A percentile compares a stretch with the other conserved stretches of the same genome.
phyloP scores from a whole-genome alignment of 2,329 filamentous ascomycete genomes.

The Ophiocordyceps sinensis region DNA sequence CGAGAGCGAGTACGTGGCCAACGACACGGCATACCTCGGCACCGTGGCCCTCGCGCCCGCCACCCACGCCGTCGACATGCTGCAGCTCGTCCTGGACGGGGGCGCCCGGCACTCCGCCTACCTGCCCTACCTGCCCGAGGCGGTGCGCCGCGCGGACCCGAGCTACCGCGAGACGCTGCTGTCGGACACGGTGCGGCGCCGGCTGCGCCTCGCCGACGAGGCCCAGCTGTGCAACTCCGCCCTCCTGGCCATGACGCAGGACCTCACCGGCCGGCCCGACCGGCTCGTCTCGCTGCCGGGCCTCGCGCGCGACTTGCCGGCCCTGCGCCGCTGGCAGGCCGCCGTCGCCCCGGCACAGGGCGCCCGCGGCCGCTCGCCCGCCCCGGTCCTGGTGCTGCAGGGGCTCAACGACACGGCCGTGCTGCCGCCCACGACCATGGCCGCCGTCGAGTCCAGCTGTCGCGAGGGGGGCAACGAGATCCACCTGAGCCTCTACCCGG shows the following conservation, averaged over 20 bases:
- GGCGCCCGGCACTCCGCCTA: neutral
- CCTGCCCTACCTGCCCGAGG: conserved; percentile 2
- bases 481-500: conserved; percentile 3
- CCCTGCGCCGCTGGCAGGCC: conserved; percentile 1
- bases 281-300: neutral
- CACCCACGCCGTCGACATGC: conserved; percentile 3
- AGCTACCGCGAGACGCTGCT: neutral
- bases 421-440: neutral
- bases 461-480: conserved; percentile 1
- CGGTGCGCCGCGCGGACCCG: neutral
- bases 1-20: conserved; percentile 4
- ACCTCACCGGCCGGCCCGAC: neutral
- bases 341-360: conserved; percentile 3
- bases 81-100: neutral
- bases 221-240: conserved; percentile 1
- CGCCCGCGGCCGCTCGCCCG: neutral
- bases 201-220: conserved; percentile 1
- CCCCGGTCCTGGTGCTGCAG: conserved; percentile 5
- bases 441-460: conserved; percentile 2
- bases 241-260: neutral
- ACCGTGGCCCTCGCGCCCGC: conserved; percentile 6
- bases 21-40: conserved; percentile 4
- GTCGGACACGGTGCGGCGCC: neutral
- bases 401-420: conserved; percentile 4
- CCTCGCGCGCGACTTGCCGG: neutral